Percentiles rank a stretch among this genome's conserved stretches.
phyloP scores from a whole-genome alignment of 2,329 filamentous ascomycete genomes.

The Talaromyces sp. region DNA sequence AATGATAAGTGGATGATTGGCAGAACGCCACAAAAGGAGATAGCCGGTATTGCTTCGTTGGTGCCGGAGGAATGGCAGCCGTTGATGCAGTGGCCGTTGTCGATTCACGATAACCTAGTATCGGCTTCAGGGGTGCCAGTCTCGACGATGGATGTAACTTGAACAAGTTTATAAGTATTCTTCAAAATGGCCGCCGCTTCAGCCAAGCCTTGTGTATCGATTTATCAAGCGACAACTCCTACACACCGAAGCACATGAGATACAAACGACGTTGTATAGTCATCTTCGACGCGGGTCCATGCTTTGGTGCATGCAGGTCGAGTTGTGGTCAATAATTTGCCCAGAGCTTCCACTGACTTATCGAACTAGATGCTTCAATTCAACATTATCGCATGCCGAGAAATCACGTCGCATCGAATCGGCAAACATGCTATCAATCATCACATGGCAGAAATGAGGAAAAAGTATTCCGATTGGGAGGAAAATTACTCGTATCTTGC shows the following conservation, averaged over 20 bases:
- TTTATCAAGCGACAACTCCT: neutral
- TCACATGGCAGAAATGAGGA: neutral
- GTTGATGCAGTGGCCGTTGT: slow-evolving; percentile 24
- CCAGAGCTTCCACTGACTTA: neutral
- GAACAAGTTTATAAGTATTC: neutral
- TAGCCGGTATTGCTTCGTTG: slow-evolving; percentile 24
- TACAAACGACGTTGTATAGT: neutral
- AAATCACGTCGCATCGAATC: neutral
- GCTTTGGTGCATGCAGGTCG: neutral
- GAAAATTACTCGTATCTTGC: neutral
- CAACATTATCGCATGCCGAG: neutral
- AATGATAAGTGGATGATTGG: slow-evolving; percentile 25
- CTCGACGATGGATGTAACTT: neutral
- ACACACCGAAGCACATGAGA: no score
- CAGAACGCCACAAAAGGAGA: slow-evolving; percentile 23
- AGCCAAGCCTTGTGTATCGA: neutral
- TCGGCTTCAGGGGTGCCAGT: neutral
- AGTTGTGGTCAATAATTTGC: neutral
- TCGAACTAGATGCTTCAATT: neutral
- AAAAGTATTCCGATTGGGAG: neutral
- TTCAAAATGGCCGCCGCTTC: neutral
- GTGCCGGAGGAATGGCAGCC: slow-evolving; percentile 25
- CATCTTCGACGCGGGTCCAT: neutral
- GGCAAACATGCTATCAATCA: neutral
- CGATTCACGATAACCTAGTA: slow-evolving; percentile 4